phyloP scores from a whole-genome alignment of 1,284 basidiomycete genomes.

The Ustilago cynodontis region DNA sequence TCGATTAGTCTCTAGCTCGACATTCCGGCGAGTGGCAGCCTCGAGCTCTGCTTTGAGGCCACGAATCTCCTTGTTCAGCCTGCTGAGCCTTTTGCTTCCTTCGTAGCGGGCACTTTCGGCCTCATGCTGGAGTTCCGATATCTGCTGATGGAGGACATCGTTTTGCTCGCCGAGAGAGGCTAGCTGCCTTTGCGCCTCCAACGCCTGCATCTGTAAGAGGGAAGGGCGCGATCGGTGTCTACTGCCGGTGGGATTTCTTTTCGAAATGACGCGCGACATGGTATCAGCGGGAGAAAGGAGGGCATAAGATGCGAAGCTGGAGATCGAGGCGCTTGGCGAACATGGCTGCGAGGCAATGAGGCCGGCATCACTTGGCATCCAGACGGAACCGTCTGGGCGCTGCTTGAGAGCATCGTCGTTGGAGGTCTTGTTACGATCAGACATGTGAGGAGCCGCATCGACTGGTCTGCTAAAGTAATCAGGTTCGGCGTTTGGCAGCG shows the following conservation, averaged over 20 bases:
- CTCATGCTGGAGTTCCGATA: constrained; percentile 59
- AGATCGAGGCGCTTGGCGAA: constrained; percentile 43
- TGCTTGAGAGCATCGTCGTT: neutral
- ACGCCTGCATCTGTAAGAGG: constrained; percentile 34
- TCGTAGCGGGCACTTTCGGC: constrained; percentile 54
- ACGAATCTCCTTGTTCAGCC: constrained; percentile 60
- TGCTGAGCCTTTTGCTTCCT: constrained; percentile 51
- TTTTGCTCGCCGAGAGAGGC: constrained; percentile 57
- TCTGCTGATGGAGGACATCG: constrained; percentile 57
- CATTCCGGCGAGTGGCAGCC: constrained; percentile 53
- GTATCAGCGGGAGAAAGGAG: constrained; percentile 18
- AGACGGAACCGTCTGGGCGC: constrained; percentile 4
- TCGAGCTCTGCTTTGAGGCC: constrained; percentile 61
- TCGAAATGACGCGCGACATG: constrained; percentile 5
- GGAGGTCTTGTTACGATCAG: neutral
- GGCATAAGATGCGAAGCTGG: constrained; percentile 37
- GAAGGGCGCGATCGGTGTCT: constrained; percentile 39
- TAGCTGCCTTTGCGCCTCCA: constrained; percentile 57
- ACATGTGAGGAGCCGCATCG: neutral
- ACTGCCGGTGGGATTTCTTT: constrained; percentile 1
- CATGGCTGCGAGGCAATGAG: constrained; percentile 42
- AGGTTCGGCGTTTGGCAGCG: constrained; percentile 3
- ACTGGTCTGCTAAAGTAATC: constrained; percentile 38
- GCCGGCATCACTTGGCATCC: constrained; percentile 41
- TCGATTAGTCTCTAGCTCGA: constrained; percentile 50